A percentile compares a stretch with the other conserved stretches of the same genome.
Conservation (phyloP, 1,139 yeast species). For the Taphrina sp. region DNA sequence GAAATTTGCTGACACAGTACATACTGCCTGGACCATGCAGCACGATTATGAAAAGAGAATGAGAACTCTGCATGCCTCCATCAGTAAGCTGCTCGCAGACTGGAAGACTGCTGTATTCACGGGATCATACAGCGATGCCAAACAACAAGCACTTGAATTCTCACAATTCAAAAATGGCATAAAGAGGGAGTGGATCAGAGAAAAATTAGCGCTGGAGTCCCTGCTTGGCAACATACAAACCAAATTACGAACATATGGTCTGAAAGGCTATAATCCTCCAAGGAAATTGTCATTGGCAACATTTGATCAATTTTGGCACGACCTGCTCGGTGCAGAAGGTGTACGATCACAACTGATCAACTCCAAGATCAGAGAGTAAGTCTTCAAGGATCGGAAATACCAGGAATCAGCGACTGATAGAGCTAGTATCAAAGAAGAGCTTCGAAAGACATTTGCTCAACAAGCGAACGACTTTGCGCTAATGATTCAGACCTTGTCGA, state of each 20-base stretch:
- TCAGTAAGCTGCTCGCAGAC: constrained; percentile 38
- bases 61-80: constrained; percentile 41
- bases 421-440: constrained; percentile 46
- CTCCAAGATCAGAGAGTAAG: constrained; percentile 42
- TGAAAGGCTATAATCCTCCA: constrained; percentile 46
- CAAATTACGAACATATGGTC: constrained; percentile 46
- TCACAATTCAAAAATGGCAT: constrained; percentile 42
- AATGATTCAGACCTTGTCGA: constrained; percentile 43
- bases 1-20: constrained; percentile 46
- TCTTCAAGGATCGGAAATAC: neutral
- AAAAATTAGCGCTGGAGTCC: constrained; percentile 46
- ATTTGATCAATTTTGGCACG: constrained; percentile 45
- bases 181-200: constrained; percentile 48
- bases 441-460: constrained; percentile 51
- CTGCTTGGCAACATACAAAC: constrained; percentile 47
- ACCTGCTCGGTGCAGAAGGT: constrained; percentile 44
- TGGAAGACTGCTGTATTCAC: constrained; percentile 41
- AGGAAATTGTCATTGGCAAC: constrained; percentile 42
- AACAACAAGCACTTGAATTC: constrained; percentile 42
- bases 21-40: constrained; percentile 45
- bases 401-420: neutral
- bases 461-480: constrained; percentile 46
- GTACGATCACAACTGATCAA: constrained; percentile 44
- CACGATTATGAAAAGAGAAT: constrained; percentile 45
- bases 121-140: constrained; percentile 45